Evolutionary conservation across 768 basidiomycete species (phyloP).

Genomic region (Russula earlei): DNA sequence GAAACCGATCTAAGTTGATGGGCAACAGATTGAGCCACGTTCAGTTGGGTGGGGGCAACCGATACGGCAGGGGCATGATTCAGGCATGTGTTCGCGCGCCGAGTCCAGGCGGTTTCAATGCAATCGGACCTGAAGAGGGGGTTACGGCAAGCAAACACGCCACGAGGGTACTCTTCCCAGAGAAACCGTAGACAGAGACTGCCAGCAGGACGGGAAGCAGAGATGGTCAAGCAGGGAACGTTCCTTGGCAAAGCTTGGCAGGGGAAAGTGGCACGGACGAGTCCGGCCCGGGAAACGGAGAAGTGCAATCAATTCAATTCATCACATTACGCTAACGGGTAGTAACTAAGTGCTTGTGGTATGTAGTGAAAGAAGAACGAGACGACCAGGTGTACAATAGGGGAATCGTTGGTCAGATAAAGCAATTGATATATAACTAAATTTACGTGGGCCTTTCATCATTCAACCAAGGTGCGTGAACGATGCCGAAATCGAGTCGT

Average conservation of each 20-base stretch:
- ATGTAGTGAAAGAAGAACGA: not conserved
- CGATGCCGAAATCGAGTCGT: slow-evolving; percentile 7
- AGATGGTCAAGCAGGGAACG: no score
- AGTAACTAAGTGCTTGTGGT: slow-evolving; percentile 5
- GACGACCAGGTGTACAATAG: slow-evolving; percentile 8
- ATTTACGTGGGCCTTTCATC: slow-evolving; percentile 14
- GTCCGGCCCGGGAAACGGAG: not conserved
- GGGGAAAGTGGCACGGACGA: not conserved
- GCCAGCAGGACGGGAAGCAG: no score
- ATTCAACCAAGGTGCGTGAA: slow-evolving; percentile 4
- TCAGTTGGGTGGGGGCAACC: not conserved
- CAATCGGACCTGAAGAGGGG: slow-evolving; percentile 1
- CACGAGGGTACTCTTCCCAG: not conserved
- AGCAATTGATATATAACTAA: slow-evolving; percentile 14
- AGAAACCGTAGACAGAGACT: no score
- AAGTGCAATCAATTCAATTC: no score
- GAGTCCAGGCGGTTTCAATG: not conserved
- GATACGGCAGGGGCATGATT: slow-evolving; percentile 1
- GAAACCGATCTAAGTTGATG: slow-evolving; percentile 1
- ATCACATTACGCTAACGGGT: slow-evolving; percentile 3
- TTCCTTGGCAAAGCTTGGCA: no score
- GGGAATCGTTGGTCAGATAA: slow-evolving; percentile 18
- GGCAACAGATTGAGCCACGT: not conserved
- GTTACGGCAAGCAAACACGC: not conserved
- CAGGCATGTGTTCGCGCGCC: slow-evolving; percentile 9